A percentile compares a stretch with the other conserved stretches of the same genome.
These are phyloP conservation scores for Tilletia indica DNA, from an alignment of 1,284 basidiomycete genomes.

Conservation along the genomic window DNA sequence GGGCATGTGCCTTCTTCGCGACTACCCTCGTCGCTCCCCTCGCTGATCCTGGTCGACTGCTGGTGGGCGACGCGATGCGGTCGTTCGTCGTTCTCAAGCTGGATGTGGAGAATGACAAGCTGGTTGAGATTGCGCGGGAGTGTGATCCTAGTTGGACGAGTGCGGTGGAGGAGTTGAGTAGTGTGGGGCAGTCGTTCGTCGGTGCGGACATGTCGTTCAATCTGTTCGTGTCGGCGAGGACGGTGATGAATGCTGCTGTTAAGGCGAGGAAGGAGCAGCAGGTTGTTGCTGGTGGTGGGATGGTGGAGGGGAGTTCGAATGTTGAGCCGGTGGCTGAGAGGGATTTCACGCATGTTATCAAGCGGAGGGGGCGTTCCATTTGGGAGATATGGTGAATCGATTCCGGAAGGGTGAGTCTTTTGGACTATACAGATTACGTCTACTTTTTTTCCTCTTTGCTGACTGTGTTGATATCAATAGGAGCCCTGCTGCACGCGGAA, in stretches of 20 bases:
- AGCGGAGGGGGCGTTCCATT: constrained; percentile 44
- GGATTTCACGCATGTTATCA: constrained; percentile 41
- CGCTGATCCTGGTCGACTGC: constrained; percentile 28
- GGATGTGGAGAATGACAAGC: constrained; percentile 25
- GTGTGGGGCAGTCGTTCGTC: constrained; percentile 40
- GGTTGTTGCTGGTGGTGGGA: constrained; percentile 19
- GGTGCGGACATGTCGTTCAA: constrained; percentile 53
- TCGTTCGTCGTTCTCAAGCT: constrained; percentile 48
- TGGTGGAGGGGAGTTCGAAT: constrained; percentile 18
- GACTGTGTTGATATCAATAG: constrained; percentile 20
- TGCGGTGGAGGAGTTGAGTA: constrained; percentile 39
- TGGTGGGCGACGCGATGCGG: constrained; percentile 51
- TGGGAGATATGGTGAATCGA: constrained; percentile 52
- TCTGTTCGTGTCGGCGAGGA: constrained; percentile 44
- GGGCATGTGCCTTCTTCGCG: constrained; percentile 51
- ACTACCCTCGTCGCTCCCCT: constrained; percentile 34
- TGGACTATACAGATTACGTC: background rate
- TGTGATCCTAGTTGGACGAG: constrained; percentile 53
- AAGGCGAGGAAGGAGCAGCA: constrained; percentile 31
- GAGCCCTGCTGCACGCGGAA: constrained; percentile 20
- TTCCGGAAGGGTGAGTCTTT: constrained; percentile 31
- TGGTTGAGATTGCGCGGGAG: constrained; percentile 48
- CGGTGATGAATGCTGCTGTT: constrained; percentile 28
- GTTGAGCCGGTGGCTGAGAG: constrained; percentile 4
- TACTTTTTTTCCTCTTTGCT: constrained; percentile 22